Percentiles rank a stretch among this genome's conserved stretches.
phyloP scores from a whole-genome alignment of 331 rosid genomes.

The Rhamnella rubrinervis region DNA sequence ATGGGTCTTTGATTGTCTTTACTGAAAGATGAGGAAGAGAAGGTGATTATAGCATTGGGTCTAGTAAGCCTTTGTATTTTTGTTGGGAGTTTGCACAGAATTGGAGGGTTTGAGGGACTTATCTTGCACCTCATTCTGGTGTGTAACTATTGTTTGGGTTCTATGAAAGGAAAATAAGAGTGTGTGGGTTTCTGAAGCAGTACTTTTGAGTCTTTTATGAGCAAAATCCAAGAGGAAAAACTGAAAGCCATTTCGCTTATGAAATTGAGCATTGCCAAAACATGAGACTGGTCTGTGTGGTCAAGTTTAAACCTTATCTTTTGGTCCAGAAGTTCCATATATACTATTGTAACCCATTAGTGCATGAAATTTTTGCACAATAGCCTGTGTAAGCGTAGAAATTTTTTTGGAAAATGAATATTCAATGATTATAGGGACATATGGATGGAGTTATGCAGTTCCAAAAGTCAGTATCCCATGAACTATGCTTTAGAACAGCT shows the following conservation, averaged over 20 bases:
- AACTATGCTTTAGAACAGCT: no score
- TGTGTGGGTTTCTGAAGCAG: constrained; percentile 16
- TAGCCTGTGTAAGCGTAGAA: no score
- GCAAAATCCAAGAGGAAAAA: background rate
- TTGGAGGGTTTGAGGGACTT: constrained; percentile 43
- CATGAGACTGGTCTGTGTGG: constrained; percentile 34
- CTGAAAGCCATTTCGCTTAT: background rate
- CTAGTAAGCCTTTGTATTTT: constrained; percentile 26
- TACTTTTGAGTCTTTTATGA: constrained; percentile 5
- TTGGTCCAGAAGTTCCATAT: background rate
- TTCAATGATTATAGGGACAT: background rate
- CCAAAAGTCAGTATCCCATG: background rate
- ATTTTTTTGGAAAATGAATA: no score
- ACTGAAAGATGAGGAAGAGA: constrained; percentile 46
- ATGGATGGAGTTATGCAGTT: background rate
- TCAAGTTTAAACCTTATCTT: constrained; percentile 43
- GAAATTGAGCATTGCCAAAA: constrained; percentile 6
- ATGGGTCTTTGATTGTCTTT: constrained; percentile 27
- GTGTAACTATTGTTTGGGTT: constrained; percentile 10
- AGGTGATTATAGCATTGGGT: constrained; percentile 30
- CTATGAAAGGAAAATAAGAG: constrained; percentile 12
- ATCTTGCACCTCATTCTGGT: constrained; percentile 51
- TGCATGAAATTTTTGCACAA: background rate
- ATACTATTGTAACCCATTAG: background rate
- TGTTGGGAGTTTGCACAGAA: constrained; percentile 40